Conservation (phyloP, 2,329 filamentous ascomycete genomes). For the Fusarium virguliforme region DNA sequence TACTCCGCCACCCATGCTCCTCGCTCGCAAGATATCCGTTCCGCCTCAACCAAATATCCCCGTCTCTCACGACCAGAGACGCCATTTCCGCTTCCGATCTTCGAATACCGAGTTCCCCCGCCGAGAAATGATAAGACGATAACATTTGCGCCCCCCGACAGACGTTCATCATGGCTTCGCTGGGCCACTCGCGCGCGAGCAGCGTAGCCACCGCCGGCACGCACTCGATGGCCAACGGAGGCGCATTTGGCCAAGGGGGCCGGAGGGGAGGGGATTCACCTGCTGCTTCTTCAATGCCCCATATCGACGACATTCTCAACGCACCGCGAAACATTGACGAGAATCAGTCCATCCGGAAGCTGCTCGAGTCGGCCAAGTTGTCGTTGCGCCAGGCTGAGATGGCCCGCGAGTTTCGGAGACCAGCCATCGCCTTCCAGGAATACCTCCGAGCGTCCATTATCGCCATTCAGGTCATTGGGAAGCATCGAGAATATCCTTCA, state of each 20-base stretch:
- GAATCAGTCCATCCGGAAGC: conserved; percentile 67
- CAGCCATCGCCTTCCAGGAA: conserved; percentile 84
- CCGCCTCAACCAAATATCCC: conserved; percentile 15
- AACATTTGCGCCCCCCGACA: conserved; percentile 14
- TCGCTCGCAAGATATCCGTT: conserved; percentile 31
- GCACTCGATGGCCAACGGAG: conserved; percentile 54
- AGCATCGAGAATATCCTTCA: conserved; percentile 80
- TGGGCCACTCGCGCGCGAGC: conserved; percentile 49
- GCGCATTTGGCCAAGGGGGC: conserved; percentile 51
- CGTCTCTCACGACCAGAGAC: conserved; percentile 10
- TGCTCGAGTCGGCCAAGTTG: conserved; percentile 69
- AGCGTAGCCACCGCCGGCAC: conserved; percentile 50
- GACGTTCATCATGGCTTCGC: conserved; percentile 47
- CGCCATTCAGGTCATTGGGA: conserved; percentile 81
- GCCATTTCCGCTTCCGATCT: conserved; percentile 11
- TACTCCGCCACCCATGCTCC: conserved; percentile 41
- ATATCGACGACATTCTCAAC: conserved; percentile 69
- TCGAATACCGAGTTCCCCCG: conserved; percentile 14
- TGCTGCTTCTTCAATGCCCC: conserved; percentile 60
- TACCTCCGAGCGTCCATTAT: conserved; percentile 89
- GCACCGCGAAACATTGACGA: conserved; percentile 64
- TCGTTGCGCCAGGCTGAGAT: conserved; percentile 74
- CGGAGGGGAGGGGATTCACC: conserved; percentile 51
- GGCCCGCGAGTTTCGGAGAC: conserved; percentile 74
- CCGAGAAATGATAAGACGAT: conserved; percentile 36